phyloP scores from a whole-genome alignment of 1,284 basidiomycete species.

The Moesziomyces globuligerus region DNA sequence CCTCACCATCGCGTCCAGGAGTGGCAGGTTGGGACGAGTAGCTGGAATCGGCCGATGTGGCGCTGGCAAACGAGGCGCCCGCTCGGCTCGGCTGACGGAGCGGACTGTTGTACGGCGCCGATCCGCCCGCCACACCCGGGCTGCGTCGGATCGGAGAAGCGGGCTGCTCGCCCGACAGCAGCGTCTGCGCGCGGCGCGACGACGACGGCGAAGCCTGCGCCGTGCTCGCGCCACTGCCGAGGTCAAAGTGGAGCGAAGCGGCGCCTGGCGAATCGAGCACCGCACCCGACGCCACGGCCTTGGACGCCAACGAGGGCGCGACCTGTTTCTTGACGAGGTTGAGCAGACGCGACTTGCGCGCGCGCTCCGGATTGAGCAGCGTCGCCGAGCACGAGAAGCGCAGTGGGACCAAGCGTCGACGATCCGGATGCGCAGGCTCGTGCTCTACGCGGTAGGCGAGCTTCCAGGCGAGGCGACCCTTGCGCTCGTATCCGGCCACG shows the following conservation, averaged over 20 bases:
- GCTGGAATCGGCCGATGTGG: constrained; percentile 37
- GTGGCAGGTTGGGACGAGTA: constrained; percentile 31
- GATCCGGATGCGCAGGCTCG: constrained; percentile 1
- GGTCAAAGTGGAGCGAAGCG: constrained; percentile 1
- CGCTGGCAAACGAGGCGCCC: constrained; percentile 9
- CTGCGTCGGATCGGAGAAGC: constrained; percentile 13
- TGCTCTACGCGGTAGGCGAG: constrained; percentile 48
- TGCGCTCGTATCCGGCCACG: constrained; percentile 55
- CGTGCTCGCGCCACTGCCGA: background rate
- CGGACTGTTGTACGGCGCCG: constrained; percentile 15
- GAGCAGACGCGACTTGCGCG: constrained; percentile 51
- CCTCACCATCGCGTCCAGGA: constrained; percentile 6
- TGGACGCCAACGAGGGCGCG: constrained; percentile 43
- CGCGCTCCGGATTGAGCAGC: constrained; percentile 51
- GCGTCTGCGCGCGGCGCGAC: constrained; percentile 10
- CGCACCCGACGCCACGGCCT: constrained; percentile 8
- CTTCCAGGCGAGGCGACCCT: constrained; percentile 55
- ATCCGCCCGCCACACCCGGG: background rate
- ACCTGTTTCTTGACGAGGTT: constrained; percentile 58
- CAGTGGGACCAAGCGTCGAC: constrained; percentile 32
- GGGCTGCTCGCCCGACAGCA: background rate
- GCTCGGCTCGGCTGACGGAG: constrained; percentile 19
- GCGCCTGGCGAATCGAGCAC: constrained; percentile 13
- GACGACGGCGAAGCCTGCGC: constrained; percentile 33
- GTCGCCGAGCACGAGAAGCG: constrained; percentile 56